Evolutionary conservation across 2,329 filamentous ascomycete genomes (phyloP).

Genomic region (Uncinocarpus reesii): DNA sequence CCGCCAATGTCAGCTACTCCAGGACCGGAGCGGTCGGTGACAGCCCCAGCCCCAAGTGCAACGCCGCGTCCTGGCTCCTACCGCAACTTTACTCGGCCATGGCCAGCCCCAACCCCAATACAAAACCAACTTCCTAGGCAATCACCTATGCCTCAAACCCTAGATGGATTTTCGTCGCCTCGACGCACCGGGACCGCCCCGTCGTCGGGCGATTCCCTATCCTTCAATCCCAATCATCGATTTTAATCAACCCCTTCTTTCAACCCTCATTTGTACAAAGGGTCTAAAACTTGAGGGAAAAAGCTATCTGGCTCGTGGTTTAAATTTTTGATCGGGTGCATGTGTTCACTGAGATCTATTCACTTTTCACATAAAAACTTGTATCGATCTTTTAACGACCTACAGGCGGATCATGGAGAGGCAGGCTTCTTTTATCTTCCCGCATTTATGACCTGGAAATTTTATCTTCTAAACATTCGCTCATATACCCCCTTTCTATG

Average conservation of each 20-base stretch:
- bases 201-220: neutral
- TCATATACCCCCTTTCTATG: slow-evolving; percentile 8
- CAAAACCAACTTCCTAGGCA: neutral
- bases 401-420: slow-evolving; percentile 2
- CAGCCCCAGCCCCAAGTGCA: slow-evolving; percentile 8
- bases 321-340: neutral
- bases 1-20: neutral
- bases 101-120: neutral
- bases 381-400: neutral
- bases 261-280: no score
- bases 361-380: neutral
- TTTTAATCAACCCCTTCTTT: no score
- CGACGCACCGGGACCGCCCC: slow-evolving; percentile 12
- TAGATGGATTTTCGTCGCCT: neutral
- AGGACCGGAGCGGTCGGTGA: slow-evolving; percentile 16
- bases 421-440: slow-evolving; percentile 9
- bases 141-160: neutral
- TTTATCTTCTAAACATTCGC: neutral
- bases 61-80: slow-evolving; percentile 8
- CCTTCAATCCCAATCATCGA: slow-evolving; percentile 1
- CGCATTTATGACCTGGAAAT: neutral
- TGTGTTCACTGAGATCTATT: neutral
- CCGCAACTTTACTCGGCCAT: slow-evolving; percentile 13
- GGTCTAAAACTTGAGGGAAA: neutral
- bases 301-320: neutral